Conservation (phyloP, 2,329 filamentous ascomycete species). For the Penicillium sp. region DNA sequence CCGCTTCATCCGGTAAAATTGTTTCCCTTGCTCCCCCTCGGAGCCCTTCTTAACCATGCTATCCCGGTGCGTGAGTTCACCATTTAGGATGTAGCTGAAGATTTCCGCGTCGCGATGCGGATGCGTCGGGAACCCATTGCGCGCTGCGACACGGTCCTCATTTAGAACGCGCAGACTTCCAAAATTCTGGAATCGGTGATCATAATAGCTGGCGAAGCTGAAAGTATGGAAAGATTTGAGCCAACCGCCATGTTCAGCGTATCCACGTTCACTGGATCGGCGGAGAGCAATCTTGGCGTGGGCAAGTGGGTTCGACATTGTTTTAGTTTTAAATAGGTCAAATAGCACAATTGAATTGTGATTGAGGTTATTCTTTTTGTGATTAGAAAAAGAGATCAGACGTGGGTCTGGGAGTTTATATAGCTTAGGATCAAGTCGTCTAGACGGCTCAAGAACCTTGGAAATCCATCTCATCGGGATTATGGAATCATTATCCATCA, state of each 20-base stretch:
- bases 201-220: slow-evolving; percentile 71
- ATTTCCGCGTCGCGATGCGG: slow-evolving; percentile 85
- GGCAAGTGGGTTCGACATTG: slow-evolving; percentile 62
- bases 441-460: slow-evolving; percentile 12
- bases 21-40: slow-evolving; percentile 58
- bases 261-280: slow-evolving; percentile 68
- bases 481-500: slow-evolving; percentile 24
- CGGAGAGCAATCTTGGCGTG: slow-evolving; percentile 74
- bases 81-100: slow-evolving; percentile 81
- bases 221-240: slow-evolving; percentile 85
- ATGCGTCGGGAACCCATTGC: slow-evolving; percentile 79
- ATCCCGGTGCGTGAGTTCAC: slow-evolving; percentile 84
- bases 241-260: slow-evolving; percentile 82
- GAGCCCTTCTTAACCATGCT: slow-evolving; percentile 72
- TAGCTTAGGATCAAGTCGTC: slow-evolving; percentile 6
- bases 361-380: background rate
- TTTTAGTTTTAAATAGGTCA: background rate
- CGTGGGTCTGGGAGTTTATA: slow-evolving; percentile 1
- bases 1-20: slow-evolving; percentile 68
- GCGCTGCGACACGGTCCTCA: slow-evolving; percentile 75
- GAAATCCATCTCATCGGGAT: slow-evolving; percentile 7
- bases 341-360: background rate
- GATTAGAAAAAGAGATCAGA: background rate
- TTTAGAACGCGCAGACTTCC: slow-evolving; percentile 81
- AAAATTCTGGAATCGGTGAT: slow-evolving; percentile 66